Conservation (phyloP, 805 yeast genomes). For the Candida anglica region DNA sequence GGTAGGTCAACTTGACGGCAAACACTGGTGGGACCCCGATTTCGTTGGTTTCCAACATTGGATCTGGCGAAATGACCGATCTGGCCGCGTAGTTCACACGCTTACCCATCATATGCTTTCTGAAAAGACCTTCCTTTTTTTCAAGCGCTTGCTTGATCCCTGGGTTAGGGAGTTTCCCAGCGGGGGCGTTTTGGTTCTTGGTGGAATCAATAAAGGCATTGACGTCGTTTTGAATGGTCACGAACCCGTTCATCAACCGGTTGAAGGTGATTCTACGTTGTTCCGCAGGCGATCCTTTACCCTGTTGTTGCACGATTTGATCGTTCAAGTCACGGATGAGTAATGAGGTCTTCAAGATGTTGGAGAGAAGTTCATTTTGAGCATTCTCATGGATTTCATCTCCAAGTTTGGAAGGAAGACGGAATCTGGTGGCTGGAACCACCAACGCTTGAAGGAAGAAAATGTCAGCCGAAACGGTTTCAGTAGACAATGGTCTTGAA, state of each 20-base stretch:
- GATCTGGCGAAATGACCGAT: slow-evolving; percentile 98
- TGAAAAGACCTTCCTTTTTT: slow-evolving; percentile 96
- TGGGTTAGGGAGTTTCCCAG: slow-evolving; percentile 74
- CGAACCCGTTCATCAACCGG: slow-evolving; percentile 93
- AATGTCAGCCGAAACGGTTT: slow-evolving; percentile 63
- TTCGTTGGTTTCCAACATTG: slow-evolving; percentile 95
- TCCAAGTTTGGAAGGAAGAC: slow-evolving; percentile 95
- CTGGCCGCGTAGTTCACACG: slow-evolving; percentile 99
- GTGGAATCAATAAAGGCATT: slow-evolving; percentile 91
- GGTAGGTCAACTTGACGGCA: slow-evolving; percentile 92
- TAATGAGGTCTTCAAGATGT: slow-evolving; percentile 73
- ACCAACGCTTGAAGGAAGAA: slow-evolving; percentile 85
- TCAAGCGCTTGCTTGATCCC: slow-evolving; percentile 97
- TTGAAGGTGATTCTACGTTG: slow-evolving; percentile 77
- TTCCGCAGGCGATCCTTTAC: slow-evolving; percentile 46
- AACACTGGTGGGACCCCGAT: slow-evolving; percentile 99
- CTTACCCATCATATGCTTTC: slow-evolving; percentile 99
- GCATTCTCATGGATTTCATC: slow-evolving; percentile 94
- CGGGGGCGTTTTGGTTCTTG: slow-evolving; percentile 71
- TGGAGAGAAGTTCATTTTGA: slow-evolving; percentile 83
- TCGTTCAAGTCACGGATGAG: slow-evolving; percentile 87
- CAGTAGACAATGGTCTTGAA: slow-evolving; percentile 64
- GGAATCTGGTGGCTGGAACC: slow-evolving; percentile 95
- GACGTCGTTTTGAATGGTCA: slow-evolving; percentile 90
- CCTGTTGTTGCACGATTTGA: slow-evolving; percentile 57